Evolutionary conservation across 208 protist species (phyloP).

Genomic region (Sergeia podlipaevii): DNA sequence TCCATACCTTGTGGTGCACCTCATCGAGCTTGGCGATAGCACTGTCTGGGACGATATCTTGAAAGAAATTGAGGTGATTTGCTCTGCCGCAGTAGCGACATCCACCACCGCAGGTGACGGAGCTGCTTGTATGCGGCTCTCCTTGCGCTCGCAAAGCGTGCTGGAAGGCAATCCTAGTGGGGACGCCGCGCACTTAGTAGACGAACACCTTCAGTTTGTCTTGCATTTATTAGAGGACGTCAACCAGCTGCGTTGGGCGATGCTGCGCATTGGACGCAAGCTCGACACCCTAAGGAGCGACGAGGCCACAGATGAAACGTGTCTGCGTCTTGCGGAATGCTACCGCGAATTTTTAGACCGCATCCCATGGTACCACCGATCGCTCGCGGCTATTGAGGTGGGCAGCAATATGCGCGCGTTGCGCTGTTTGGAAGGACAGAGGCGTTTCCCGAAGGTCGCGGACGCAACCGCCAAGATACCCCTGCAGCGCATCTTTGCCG

Average conservation of each 20-base stretch:
- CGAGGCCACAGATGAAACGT: conserved; percentile 7
- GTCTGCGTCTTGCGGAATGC: conserved; percentile 23
- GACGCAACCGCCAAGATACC: conserved; percentile 20
- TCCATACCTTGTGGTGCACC: conserved; percentile 69
- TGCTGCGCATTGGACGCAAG: conserved; percentile 26
- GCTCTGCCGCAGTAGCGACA: conserved; percentile 16
- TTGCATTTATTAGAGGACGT: conserved; percentile 69
- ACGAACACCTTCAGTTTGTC: conserved; percentile 72
- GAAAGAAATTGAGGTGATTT: conserved; percentile 43
- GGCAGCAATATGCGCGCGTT: conserved; percentile 80
- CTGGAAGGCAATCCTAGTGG: conserved; percentile 7
- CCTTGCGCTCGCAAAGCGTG: conserved; percentile 43
- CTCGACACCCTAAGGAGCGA: not conserved
- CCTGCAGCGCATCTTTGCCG: conserved; percentile 80
- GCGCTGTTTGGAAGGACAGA: conserved; percentile 62
- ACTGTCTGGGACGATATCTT: conserved; percentile 32
- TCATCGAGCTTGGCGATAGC: conserved; percentile 35
- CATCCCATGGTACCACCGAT: conserved; percentile 34
- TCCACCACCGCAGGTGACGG: not conserved
- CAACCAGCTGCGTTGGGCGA: conserved; percentile 46
- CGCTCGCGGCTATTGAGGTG: conserved; percentile 50
- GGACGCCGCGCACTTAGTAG: conserved; percentile 8
- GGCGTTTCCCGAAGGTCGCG: conserved; percentile 31
- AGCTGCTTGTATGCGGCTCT: conserved; percentile 4
- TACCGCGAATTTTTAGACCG: conserved; percentile 35